Conservation (phyloP, 2,329 filamentous ascomycete genomes). For the Metarhizium sp. region DNA sequence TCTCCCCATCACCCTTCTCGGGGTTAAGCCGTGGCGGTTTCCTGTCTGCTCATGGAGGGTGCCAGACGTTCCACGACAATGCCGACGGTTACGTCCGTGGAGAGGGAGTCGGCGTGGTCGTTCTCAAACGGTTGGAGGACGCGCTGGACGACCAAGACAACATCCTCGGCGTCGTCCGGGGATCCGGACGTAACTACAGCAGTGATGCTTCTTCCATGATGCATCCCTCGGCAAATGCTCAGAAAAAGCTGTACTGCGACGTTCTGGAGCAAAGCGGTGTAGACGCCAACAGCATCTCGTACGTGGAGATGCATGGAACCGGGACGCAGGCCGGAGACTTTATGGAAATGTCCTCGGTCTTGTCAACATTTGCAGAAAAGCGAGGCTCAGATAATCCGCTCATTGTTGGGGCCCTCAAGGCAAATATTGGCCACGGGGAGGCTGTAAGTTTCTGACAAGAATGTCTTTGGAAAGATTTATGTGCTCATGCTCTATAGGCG, state of each 20-base stretch:
- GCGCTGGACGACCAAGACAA: conserved; percentile 66
- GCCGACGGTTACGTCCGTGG: conserved; percentile 78
- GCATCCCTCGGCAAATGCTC: conserved; percentile 66
- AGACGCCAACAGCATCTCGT: conserved; percentile 66
- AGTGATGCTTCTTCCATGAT: conserved; percentile 75
- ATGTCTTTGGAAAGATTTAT: background rate
- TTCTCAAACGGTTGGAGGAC: conserved; percentile 70
- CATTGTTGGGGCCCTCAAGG: conserved; percentile 37
- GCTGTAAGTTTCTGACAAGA: conserved; percentile 3
- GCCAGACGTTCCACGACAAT: conserved; percentile 1
- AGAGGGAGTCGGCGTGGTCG: conserved; percentile 63
- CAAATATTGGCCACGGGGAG: conserved; percentile 54
- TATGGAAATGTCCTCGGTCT: conserved; percentile 67
- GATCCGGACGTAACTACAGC: conserved; percentile 70
- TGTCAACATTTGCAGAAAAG: conserved; percentile 21
- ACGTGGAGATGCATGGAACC: conserved; percentile 84
- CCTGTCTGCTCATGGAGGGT: conserved; percentile 29
- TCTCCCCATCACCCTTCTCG: background rate
- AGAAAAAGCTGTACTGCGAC: conserved; percentile 59
- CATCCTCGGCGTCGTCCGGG: conserved; percentile 64
- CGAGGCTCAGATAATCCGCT: background rate
- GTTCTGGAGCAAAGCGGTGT: conserved; percentile 64
- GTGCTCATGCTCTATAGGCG: conserved; percentile 2
- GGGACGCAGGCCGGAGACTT: conserved; percentile 79
- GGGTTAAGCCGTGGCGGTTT: background rate